Evolutionary conservation across 306 rosid species (phyloP), one percentile per base, ranked within the genome.

Genomic region (Cicer bijugum): DNA sequence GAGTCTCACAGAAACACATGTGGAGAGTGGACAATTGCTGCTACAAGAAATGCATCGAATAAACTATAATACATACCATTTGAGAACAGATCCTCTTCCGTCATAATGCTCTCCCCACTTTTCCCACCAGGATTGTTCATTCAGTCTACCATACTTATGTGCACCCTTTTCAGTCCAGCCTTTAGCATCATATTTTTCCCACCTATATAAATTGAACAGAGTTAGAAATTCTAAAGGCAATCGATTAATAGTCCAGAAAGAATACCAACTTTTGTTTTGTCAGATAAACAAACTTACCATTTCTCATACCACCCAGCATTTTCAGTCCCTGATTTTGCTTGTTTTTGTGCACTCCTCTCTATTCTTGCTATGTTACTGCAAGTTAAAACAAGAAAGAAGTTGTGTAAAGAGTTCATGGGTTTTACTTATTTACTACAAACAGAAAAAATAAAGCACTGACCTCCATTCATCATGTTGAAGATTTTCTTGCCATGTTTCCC

Each of bases 151-250:
- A 66, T 91, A 93, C 78, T 93, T 93, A 82, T 89, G 92, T 64
- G 98, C 98, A 74, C 95, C 96, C 78, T 94, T 94, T 89, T 94
- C 98, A 6, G 97, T 91, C 97, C 92, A 94, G 77, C 98, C 98
- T 84, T 94, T 94, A 23, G 97, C 97, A 60, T 94, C 98, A 68
- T 85, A 94, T 81, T 94, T 94, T 85, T 94, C 98, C 97, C 96
- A 94, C 98, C 98, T 94, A 76, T 56, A 63, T 83, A 55, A 74
- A 84, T 85, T 79, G 56, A 55, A 77, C 12, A 69, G 8, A 38
- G 75, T 72, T 37, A 70, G 44, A 35, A 58, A 15, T 61, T 66
- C 67, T 38, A 35, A 33, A 76, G 69, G 66, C 58, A 48, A 38
- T 33, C 59, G 51, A 67, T 58, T 56, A 62, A 58, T 23, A 42